Conservation (phyloP, 2,329 filamentous ascomycete species). For the Alternaria solani region DNA sequence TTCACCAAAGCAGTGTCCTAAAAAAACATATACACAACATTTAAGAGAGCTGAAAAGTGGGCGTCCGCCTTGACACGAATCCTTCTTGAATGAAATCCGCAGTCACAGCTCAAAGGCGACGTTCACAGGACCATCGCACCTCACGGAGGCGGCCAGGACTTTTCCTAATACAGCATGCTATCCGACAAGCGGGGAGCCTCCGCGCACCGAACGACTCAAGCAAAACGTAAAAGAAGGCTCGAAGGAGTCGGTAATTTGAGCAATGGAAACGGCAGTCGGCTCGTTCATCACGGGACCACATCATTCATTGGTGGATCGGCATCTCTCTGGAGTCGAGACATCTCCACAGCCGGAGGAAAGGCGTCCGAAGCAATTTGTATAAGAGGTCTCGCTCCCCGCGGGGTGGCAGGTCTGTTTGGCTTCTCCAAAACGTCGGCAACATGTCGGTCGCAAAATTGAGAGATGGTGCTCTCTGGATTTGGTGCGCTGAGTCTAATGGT, state of each 20-base stretch:
- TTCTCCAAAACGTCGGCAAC: neutral
- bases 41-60: too few relatives aligned
- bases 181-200: conserved; percentile 9
- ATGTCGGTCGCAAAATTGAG: neutral
- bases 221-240: neutral
- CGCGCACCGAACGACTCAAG: conserved; percentile 6
- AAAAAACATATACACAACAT: too few relatives aligned
- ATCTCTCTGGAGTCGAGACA: conserved; percentile 1
- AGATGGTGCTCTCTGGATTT: neutral
- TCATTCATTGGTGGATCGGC: conserved; percentile 20
- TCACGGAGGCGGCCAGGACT: neutral
- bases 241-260: conserved; percentile 7
- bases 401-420: conserved; percentile 15
- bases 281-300: conserved; percentile 7
- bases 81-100: neutral
- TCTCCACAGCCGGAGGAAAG: conserved; percentile 24
- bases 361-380: conserved; percentile 19
- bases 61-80: too few relatives aligned
- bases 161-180: conserved; percentile 14
- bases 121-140: conserved; percentile 1
- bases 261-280: conserved; percentile 13
- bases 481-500: neutral
- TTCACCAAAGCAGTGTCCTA: neutral
- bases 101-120: neutral
- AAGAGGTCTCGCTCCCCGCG: conserved; percentile 18